Evolutionary conservation across 2,329 filamentous ascomycete genomes (phyloP).

Genomic region (Trichoderma sp.): DNA sequence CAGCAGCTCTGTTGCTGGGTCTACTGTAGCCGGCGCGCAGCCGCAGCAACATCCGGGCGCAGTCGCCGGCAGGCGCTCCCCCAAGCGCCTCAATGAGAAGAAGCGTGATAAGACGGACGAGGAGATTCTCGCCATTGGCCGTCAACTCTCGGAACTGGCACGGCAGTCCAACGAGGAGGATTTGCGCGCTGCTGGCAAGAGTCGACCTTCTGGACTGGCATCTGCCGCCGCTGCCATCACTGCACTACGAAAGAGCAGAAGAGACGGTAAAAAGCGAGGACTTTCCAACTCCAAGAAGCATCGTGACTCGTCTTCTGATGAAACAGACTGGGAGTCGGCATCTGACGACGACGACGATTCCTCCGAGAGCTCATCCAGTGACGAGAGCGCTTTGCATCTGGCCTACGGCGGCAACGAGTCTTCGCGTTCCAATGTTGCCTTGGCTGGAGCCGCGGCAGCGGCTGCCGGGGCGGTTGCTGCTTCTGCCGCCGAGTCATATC

Average conservation of each 20-base stretch:
- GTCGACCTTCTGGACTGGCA: slow-evolving; percentile 35
- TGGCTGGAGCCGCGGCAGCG: slow-evolving; percentile 45
- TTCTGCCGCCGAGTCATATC: slow-evolving; percentile 25
- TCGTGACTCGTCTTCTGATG: slow-evolving; percentile 47
- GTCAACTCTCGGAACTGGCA: slow-evolving; percentile 58
- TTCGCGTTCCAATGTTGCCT: slow-evolving; percentile 7
- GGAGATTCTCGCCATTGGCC: slow-evolving; percentile 60
- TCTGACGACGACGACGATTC: slow-evolving; percentile 49
- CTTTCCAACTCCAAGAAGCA: slow-evolving; percentile 48
- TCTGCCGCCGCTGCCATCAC: slow-evolving; percentile 49
- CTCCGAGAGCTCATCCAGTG: slow-evolving; percentile 40
- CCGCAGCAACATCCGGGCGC: slow-evolving; percentile 15
- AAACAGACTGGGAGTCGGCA: slow-evolving; percentile 62
- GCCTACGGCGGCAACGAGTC: slow-evolving; percentile 41
- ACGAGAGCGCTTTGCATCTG: slow-evolving; percentile 47
- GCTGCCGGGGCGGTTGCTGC: slow-evolving; percentile 42
- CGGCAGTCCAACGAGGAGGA: slow-evolving; percentile 57
- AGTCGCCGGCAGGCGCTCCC: background rate
- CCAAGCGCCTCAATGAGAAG: slow-evolving; percentile 12
- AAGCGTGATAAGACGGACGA: slow-evolving; percentile 54
- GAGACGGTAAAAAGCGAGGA: slow-evolving; percentile 43
- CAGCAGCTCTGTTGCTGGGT: slow-evolving; percentile 31
- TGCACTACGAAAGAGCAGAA: slow-evolving; percentile 47
- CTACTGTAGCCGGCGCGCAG: slow-evolving; percentile 15
- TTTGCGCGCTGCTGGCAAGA: slow-evolving; percentile 45